Evolutionary conservation across 352 stramenopile species (phyloP), one percentile per base, ranked within the genome.

Genomic region (Pythium apleroticum): DNA sequence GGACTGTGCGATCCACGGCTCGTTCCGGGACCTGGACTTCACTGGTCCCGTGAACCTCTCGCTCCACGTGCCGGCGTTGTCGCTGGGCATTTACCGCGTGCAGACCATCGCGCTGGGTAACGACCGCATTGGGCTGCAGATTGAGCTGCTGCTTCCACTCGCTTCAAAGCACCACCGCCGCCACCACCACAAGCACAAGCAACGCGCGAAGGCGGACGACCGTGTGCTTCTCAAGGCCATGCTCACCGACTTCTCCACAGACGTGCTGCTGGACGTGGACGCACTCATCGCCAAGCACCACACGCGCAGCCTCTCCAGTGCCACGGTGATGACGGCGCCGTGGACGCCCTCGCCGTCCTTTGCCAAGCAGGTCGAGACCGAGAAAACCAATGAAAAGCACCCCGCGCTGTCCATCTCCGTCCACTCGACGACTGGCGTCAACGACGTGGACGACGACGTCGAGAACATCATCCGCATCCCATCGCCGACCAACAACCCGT

Each of bases 21-120:
- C 78, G 20, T 88, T 91, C 65, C 74, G 82, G 17, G 78, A 91
- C 28, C 63, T 85, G 4, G 79, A 87, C 17, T 91, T 74, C 31
- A 54, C 71, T 17, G 82, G 82, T 14, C 80, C 82, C 1, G 67
- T 88, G 19, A 85, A 76, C 45, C 68, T 88, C 4, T 73, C 74
- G 14, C 46, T 89, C 31, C 56, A 65, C 0, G 65, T 91, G 7
- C 78, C 82, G 41, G 65, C 77, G 8, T 74, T 82, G 55, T 89
- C 89, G 24, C 75, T 89, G 2, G 82, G 82, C 0, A 72, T 80
- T 8, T 88, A 86, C 20, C 77, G 76, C 8, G 54, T 76, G 11
- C 75, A 87, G 60, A 88, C 78, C n/a, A 62, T 89, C 14, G 35
- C 71, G 2, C 35, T 89, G 24, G 73, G 71, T 6, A 75, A 69